phyloP scores from a whole-genome alignment of 2,329 filamentous ascomycete species.

The Ophiostoma sp. region DNA sequence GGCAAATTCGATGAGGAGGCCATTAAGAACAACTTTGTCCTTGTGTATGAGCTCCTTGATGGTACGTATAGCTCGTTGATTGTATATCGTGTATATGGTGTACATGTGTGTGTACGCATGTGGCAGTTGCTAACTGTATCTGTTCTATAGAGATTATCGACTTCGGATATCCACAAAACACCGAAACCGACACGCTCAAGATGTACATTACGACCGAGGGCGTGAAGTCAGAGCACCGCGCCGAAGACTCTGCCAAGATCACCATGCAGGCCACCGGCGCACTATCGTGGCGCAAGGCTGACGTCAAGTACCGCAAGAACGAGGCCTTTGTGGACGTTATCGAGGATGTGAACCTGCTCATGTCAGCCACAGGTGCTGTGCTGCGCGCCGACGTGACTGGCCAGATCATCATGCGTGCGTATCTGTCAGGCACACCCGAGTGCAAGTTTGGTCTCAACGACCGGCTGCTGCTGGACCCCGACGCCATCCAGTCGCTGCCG shows the following conservation, averaged over 20 bases:
- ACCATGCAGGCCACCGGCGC: slow-evolving; percentile 99
- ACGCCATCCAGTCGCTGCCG: slow-evolving; percentile 59
- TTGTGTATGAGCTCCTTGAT: slow-evolving; percentile 95
- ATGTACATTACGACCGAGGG: slow-evolving; percentile 99
- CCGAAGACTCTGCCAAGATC: slow-evolving; percentile 93
- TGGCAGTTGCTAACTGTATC: slow-evolving; percentile 20
- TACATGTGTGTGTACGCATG: background rate
- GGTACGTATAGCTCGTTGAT: slow-evolving; percentile 45
- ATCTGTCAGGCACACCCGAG: slow-evolving; percentile 91
- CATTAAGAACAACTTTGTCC: slow-evolving; percentile 99
- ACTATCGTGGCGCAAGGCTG: slow-evolving; percentile 90
- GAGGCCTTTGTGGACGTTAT: slow-evolving; percentile 99
- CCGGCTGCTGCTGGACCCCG: slow-evolving; percentile 78
- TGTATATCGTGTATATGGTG: background rate
- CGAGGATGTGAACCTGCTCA: slow-evolving; percentile 96
- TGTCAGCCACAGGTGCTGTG: slow-evolving; percentile 96
- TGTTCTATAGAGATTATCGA: slow-evolving; percentile 76
- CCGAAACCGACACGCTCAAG: slow-evolving; percentile 95
- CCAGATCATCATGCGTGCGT: slow-evolving; percentile 97
- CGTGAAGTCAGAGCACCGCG: slow-evolving; percentile 81
- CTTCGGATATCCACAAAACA: slow-evolving; percentile 98
- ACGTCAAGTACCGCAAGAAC: slow-evolving; percentile 99
- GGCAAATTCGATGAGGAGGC: slow-evolving; percentile 99
- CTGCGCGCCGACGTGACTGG: slow-evolving; percentile 93
- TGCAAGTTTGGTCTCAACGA: slow-evolving; percentile 99